phyloP scores from a whole-genome alignment of 2,329 filamentous ascomycete species.

The Lachnellula suecica region DNA sequence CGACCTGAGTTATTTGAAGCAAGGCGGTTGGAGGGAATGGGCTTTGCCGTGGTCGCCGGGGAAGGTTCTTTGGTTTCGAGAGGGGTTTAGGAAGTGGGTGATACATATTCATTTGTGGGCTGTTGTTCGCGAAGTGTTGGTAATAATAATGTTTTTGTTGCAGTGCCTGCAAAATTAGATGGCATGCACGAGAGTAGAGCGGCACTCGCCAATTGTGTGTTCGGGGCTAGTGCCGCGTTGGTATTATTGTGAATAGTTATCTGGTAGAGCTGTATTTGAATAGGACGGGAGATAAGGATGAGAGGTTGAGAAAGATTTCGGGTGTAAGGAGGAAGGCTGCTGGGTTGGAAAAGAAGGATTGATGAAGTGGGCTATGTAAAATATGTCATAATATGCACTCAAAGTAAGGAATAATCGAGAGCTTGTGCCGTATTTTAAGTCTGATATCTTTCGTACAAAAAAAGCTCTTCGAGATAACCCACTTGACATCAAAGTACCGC shows the following conservation, averaged over 20 bases:
- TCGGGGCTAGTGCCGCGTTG: conserved; percentile 6
- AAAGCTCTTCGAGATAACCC: too few relatives aligned
- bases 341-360: conserved; percentile 1
- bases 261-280: conserved; percentile 8
- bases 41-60: not conserved
- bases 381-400: too few relatives aligned
- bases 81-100: not conserved
- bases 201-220: conserved; percentile 6
- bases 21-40: not conserved
- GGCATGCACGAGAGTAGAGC: not conserved
- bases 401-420: too few relatives aligned
- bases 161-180: conserved; percentile 3
- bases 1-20: not conserved
- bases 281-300: conserved; percentile 6
- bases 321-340: conserved; percentile 6
- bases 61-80: conserved; percentile 6
- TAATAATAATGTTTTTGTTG: not conserved
- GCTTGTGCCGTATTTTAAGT: too few relatives aligned
- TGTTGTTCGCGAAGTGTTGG: conserved; percentile 10
- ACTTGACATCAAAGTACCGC: too few relatives aligned
- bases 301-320: conserved; percentile 9
- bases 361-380: not conserved
- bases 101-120: conserved; percentile 11
- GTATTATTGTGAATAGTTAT: conserved; percentile 2
- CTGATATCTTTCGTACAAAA: too few relatives aligned